phyloP scores from a whole-genome alignment of 2,329 filamentous ascomycete species.

The Bipolaris victoriae region DNA sequence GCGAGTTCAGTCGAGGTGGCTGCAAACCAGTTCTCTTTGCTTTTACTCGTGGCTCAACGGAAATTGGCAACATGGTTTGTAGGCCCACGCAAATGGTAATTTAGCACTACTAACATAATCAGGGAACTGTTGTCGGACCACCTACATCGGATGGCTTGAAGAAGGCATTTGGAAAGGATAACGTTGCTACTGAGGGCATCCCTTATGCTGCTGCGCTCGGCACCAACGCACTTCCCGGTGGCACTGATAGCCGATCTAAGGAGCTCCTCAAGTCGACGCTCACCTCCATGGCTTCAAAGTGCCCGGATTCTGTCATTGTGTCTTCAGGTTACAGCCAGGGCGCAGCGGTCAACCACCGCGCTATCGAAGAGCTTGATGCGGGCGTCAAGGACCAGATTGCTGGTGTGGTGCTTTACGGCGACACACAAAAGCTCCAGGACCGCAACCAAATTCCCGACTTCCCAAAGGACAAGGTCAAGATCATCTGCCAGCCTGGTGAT shows the following conservation, averaged over 20 bases:
- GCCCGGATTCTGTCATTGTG: slow-evolving; percentile 44
- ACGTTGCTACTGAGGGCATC: slow-evolving; percentile 44
- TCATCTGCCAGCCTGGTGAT: slow-evolving; percentile 59
- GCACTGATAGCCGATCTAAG: slow-evolving; percentile 32
- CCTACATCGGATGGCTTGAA: slow-evolving; percentile 43
- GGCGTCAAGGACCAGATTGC: slow-evolving; percentile 43
- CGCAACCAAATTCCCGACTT: slow-evolving; percentile 51
- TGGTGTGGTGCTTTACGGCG: slow-evolving; percentile 54
- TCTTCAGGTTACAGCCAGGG: slow-evolving; percentile 43
- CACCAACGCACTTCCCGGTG: slow-evolving; percentile 40
- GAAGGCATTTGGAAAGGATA: slow-evolving; percentile 29
- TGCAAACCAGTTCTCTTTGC: slow-evolving; percentile 56
- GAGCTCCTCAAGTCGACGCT: slow-evolving; percentile 32
- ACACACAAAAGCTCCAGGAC: slow-evolving; percentile 53
- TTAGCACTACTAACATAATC: slow-evolving; percentile 18
- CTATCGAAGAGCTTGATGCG: slow-evolving; percentile 37
- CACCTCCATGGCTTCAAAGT: slow-evolving; percentile 34
- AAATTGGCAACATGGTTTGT: slow-evolving; percentile 57
- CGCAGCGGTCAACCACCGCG: slow-evolving; percentile 45
- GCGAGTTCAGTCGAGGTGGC: slow-evolving; percentile 49
- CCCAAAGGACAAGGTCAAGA: slow-evolving; percentile 53
- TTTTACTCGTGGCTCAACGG: slow-evolving; percentile 58
- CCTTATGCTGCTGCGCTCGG: slow-evolving; percentile 37
- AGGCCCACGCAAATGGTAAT: slow-evolving; percentile 20
- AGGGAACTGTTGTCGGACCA: slow-evolving; percentile 48